Evolutionary conservation across 169 alveolate species (phyloP).

Genomic region (Besnoitia besnoiti): DNA sequence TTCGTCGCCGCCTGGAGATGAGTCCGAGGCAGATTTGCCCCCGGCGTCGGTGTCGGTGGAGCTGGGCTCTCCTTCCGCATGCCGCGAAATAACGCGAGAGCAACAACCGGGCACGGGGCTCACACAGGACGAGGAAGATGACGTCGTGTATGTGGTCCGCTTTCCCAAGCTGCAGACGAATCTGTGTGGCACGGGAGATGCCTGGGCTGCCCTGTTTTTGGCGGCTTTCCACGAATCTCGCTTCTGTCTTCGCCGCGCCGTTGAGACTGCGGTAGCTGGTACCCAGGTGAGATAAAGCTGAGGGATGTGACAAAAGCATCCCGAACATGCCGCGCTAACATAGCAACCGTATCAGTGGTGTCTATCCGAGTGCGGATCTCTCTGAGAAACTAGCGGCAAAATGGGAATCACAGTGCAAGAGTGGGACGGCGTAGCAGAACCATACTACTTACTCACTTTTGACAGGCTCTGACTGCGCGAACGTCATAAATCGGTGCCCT

Average conservation of each 20-base stretch:
- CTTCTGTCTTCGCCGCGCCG: constrained; percentile 1
- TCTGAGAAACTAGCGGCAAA: no score
- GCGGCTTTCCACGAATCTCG: constrained; percentile 20
- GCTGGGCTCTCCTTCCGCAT: not conserved
- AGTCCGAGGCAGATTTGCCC: not conserved
- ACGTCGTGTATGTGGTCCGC: not conserved
- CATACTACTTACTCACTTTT: no score
- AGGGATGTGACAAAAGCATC: not conserved
- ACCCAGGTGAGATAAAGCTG: constrained; percentile 26
- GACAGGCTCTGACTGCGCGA: no score
- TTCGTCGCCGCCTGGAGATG: not conserved
- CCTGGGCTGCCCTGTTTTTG: constrained; percentile 24
- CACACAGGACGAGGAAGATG: not conserved
- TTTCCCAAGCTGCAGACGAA: not conserved
- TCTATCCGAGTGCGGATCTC: no score
- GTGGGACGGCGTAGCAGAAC: no score
- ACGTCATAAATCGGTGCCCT: no score
- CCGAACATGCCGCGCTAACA: no score
- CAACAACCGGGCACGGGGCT: not conserved
- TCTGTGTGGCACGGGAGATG: constrained; percentile 29
- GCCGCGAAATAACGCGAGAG: not conserved
- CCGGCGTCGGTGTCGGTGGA: not conserved
- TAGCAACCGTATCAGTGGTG: no score
- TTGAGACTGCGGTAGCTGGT: not conserved
- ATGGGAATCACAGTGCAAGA: no score